phyloP scores from a whole-genome alignment of 257 asterid species.

The Salvia miltiorrhiza region DNA sequence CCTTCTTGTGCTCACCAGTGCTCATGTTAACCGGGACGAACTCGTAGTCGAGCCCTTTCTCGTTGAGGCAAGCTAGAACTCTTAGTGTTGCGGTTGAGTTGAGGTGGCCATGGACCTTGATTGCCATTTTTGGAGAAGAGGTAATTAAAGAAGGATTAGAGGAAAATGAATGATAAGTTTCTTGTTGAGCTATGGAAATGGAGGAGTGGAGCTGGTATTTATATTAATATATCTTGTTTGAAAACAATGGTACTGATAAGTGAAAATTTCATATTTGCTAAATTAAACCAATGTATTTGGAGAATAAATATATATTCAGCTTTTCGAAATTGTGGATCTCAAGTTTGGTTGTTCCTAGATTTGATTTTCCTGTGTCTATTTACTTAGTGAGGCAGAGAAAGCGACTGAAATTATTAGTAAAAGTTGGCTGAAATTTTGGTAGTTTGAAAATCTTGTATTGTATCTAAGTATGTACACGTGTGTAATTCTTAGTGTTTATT shows the following conservation, averaged over 20 bases:
- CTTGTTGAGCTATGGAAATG: background rate
- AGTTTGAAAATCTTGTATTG: background rate
- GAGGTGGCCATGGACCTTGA: constrained; percentile 45
- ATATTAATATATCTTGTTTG: background rate
- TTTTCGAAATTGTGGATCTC: background rate
- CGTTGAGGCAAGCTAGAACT: constrained; percentile 40
- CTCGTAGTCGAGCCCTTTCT: constrained; percentile 47
- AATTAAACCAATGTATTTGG: background rate
- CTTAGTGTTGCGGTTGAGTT: constrained; percentile 39
- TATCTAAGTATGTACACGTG: background rate
- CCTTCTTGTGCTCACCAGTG: constrained; percentile 47
- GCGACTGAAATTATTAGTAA: background rate
- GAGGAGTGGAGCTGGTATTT: background rate
- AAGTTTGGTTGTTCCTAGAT: background rate
- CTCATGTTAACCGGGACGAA: constrained; percentile 35
- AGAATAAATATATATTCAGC: background rate
- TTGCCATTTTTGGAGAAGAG: constrained; percentile 27
- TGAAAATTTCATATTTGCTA: background rate
- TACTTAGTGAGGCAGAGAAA: background rate
- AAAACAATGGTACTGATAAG: too few species aligned
- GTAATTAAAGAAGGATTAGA: background rate
- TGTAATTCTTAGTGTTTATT: background rate
- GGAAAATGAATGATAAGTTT: background rate
- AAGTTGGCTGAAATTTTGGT: background rate
- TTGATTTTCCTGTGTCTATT: background rate